Evolutionary conservation across 2,329 filamentous ascomycete species (phyloP).

Genomic region (Beauveria caledonica): DNA sequence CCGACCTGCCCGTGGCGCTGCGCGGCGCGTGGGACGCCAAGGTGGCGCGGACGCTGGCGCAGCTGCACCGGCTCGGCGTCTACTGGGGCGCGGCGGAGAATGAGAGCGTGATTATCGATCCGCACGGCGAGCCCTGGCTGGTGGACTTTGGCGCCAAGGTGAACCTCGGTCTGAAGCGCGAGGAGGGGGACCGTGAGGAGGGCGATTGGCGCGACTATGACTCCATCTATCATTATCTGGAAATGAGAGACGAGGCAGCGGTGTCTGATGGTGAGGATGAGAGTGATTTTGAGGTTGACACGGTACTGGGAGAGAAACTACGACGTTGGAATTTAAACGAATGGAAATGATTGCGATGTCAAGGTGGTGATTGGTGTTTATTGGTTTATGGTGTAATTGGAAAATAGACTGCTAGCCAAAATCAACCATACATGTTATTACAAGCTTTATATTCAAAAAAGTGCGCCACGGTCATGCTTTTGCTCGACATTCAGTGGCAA

Average conservation of each 20-base stretch:
- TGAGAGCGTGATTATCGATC: conserved; percentile 8
- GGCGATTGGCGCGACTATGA: conserved; percentile 7
- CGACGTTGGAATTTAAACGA: too few species aligned
- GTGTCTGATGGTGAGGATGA: background rate
- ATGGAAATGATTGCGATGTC: background rate
- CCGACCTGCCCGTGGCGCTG: background rate
- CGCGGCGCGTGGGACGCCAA: background rate
- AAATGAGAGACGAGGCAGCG: too few species aligned
- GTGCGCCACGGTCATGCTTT: background rate
- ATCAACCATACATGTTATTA: too few species aligned
- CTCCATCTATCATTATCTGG: background rate
- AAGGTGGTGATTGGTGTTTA: background rate
- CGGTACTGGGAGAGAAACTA: background rate
- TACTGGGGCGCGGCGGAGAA: background rate
- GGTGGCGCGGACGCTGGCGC: background rate
- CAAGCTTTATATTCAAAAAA: background rate
- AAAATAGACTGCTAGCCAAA: too few species aligned
- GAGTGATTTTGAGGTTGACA: background rate
- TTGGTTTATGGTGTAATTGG: too few species aligned
- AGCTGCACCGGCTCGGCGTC: conserved; percentile 1
- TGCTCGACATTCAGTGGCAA: too few species aligned
- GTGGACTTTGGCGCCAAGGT: conserved; percentile 7
- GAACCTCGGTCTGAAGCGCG: background rate
- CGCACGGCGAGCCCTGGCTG: background rate
- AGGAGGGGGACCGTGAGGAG: background rate